A percentile compares a stretch with the other conserved stretches of the same genome.
Evolutionary conservation across 768 basidiomycete species (phyloP).

Genomic region (Gymnopilus junonius): DNA sequence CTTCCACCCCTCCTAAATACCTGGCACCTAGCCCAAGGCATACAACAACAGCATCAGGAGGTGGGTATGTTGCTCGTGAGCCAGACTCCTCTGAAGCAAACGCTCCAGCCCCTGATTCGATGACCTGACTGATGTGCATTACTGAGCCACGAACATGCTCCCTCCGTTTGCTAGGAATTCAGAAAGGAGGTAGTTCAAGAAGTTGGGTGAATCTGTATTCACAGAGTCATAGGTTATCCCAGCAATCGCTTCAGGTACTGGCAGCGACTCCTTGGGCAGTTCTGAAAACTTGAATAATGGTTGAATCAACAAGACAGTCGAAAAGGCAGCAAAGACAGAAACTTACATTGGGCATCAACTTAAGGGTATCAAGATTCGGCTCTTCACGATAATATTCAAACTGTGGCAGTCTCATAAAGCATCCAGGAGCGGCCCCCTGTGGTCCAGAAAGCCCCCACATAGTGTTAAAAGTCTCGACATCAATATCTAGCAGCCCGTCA

Average conservation of each 20-base stretch:
- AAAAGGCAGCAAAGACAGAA: not conserved
- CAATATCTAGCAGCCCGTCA: constrained; percentile 44
- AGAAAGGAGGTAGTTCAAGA: constrained; percentile 61
- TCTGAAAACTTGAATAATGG: constrained; percentile 28
- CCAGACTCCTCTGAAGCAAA: constrained; percentile 26
- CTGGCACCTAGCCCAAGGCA: constrained; percentile 75
- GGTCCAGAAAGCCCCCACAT: constrained; percentile 67
- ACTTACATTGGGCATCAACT: constrained; percentile 22
- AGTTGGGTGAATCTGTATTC: constrained; percentile 61
- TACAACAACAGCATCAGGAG: constrained; percentile 59
- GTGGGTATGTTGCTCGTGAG: constrained; percentile 16
- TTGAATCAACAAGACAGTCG: not conserved
- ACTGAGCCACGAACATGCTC: constrained; percentile 52
- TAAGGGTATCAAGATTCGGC: constrained; percentile 19
- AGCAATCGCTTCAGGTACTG: constrained; percentile 28
- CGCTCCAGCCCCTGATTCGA: constrained; percentile 50
- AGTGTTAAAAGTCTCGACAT: constrained; percentile 62
- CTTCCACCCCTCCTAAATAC: constrained; percentile 76
- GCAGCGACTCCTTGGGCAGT: constrained; percentile 27
- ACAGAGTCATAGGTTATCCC: constrained; percentile 62
- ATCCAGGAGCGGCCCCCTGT: constrained; percentile 47
- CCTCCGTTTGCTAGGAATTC: constrained; percentile 64
- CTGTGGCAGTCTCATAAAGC: constrained; percentile 61
- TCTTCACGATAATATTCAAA: constrained; percentile 43
- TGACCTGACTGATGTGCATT: constrained; percentile 66